These are phyloP conservation scores for Exophiala bonariae DNA, from an alignment of 2,329 filamentous ascomycete genomes.

Conservation along the genomic window DNA sequence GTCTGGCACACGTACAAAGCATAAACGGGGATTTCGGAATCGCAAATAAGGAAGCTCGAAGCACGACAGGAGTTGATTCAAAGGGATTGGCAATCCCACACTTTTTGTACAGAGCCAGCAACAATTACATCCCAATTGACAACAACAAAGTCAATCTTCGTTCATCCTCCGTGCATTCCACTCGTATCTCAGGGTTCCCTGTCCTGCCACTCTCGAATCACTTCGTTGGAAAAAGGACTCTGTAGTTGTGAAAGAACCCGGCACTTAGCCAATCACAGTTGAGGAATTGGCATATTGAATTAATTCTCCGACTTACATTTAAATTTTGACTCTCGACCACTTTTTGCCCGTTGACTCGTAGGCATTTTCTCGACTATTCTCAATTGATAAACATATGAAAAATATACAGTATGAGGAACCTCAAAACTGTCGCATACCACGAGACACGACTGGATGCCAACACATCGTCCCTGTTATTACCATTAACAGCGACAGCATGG, in stretches of 20 bases:
- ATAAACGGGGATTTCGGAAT: constrained; percentile 27
- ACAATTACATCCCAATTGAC: constrained; percentile 4
- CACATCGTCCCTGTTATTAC: constrained; percentile 35
- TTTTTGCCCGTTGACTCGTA: neutral
- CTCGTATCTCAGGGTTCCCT: too few relatives aligned
- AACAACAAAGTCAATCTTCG: too few relatives aligned
- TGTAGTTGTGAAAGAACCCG: too few relatives aligned
- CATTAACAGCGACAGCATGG: constrained; percentile 79
- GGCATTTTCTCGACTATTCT: neutral
- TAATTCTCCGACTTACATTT: constrained; percentile 1
- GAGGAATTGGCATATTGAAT: neutral
- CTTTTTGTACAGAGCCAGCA: constrained; percentile 23
- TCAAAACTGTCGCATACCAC: constrained; percentile 73
- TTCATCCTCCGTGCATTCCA: too few relatives aligned
- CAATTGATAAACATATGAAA: neutral
- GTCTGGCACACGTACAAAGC: constrained; percentile 71
- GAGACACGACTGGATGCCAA: constrained; percentile 62
- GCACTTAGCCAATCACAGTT: neutral
- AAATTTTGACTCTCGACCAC: neutral
- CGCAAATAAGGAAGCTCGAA: neutral
- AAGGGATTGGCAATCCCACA: constrained; percentile 15
- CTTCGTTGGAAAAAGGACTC: too few relatives aligned
- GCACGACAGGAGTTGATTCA: constrained; percentile 2
- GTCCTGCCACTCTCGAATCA: too few relatives aligned
- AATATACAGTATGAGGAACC: constrained; percentile 74